Base-by-base conservation (phyloP, 305 asterid genomes). In the Fraxinus greggii region DNA sequence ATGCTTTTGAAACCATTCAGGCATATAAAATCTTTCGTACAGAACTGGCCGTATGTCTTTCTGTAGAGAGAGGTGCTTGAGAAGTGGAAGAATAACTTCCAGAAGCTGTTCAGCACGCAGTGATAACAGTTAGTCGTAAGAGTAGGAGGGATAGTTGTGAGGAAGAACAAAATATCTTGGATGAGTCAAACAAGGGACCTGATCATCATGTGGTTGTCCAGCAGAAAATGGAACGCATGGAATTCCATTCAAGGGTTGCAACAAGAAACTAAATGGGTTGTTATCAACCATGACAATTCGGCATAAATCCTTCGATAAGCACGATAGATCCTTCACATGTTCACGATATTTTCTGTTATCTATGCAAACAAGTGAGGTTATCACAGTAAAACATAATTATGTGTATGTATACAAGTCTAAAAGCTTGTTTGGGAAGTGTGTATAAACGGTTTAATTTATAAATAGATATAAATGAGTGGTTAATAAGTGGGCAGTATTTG, bases 161-260 rank as follows among this genome's bases (percentile, higher is more conserved):
- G 38, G 38, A 29, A 69, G 75, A 69, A 26, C 23, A 54, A 29
- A 69, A 63, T 24, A 65, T 59, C 10, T 59, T 7, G 29, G 33
- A 23, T 24, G 72, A 63, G 72, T 29, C 15, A 67, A 29, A 69
- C 40, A 19, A 15, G 13, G 38, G 7, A 70, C 75, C 75, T 70
- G 79, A 23, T 51, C 78, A 72, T 95, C 98, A 23, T 89, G 95
- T 10, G 97, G 97, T 81, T 95, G 97, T 76, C 94, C 94, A n/a
- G 97, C 94, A 81, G 98, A 90, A 87, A 95, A 95, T 36, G 98
- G 97, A 78, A 93, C 87, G 87, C 99, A 95, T 15, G 99, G 99
- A 84, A 94, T 93, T 82, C 99, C 99, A 81, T 95, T 95, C 75
- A 89, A 80, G 70, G 99, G 99, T 89, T 95, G 99, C 89, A 95